Base-by-base conservation (phyloP, 2,329 filamentous ascomycete genomes). In the Penicillium sp. region DNA sequence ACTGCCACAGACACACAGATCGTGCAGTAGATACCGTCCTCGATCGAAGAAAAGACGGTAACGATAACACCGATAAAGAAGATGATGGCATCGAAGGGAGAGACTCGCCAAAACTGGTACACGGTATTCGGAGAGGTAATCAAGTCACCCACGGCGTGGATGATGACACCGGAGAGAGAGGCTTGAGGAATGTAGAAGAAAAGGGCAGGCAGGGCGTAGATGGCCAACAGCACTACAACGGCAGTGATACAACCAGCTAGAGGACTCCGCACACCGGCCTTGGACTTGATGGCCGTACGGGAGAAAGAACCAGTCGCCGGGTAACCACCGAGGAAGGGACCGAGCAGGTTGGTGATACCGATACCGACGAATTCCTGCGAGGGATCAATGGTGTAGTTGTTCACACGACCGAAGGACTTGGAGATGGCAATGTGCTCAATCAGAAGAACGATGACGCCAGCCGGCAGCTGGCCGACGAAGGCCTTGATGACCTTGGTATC, bases 351-450 rank as follows among this genome's bases (percentile, higher is more conserved):
- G 31, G 86, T 87, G 24, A 96, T 82, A 54, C 92, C 92, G 57
- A 97, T 95, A 20, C 89, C 92, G 41, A 98, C 88, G 72, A 98
- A 81, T 68, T 98, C 92, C 68, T 98, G 92, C 0, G 92, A 96
- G 0, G 93, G 91, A 60, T 96, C 85, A 66, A 98, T 96, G 13
- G 83, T 86, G 72, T 98, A 98, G 74, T 95, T 95, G 76, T 96
- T 97, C 61, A 96, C 82, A 51, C 92, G 82, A 8, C 93, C 93
- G 60, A 98, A 97, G 0, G 92, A 96, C 70, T 97, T 98, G 15
- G 91, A 89, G 55, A 97, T 96, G 42, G 92, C 90, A 61, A 97
- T 95, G 67, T 97, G 92, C 71, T 97, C 93, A 53, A 97, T 95
- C 31, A 97, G 78, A 49, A 97, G 78, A n/a, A 98, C 91, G 57